Conservation (phyloP, 176 grass and related monocot species). For the Bolboschoenus planiculmis region DNA sequence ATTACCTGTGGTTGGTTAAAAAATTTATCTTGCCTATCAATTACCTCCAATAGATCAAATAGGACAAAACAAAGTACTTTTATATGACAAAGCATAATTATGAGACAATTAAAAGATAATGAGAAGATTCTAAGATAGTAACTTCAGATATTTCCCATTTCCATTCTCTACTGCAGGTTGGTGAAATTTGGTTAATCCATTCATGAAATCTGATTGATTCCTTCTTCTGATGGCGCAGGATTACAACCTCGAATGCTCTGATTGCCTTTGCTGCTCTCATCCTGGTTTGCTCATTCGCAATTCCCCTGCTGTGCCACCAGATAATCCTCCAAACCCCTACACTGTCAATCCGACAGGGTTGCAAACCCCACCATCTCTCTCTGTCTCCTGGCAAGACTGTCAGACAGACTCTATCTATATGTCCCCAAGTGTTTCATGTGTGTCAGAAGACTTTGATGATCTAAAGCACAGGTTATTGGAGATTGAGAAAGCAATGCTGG, state of each 20-base stretch:
- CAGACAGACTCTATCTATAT: constrained; percentile 27
- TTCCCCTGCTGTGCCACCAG: background rate
- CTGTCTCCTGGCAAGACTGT: constrained; percentile 20
- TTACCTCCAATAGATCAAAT: background rate
- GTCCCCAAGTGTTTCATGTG: constrained; percentile 67
- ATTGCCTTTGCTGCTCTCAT: constrained; percentile 22
- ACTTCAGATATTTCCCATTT: background rate
- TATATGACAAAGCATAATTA: background rate
- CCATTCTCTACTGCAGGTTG: background rate
- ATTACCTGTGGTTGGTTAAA: background rate
- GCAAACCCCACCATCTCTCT: background rate
- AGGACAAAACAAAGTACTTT: background rate
- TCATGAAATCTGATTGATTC: background rate
- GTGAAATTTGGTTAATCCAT: constrained; percentile 6
- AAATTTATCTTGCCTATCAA: background rate
- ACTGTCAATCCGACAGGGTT: background rate
- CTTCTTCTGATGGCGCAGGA: constrained; percentile 15
- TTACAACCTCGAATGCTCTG: constrained; percentile 11
- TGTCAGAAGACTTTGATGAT: constrained; percentile 64
- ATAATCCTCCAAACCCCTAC: background rate
- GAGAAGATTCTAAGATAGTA: background rate
- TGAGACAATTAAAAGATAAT: background rate
- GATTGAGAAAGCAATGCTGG: constrained; percentile 77
- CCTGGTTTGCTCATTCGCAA: background rate
- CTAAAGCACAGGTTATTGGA: constrained; percentile 68